Evolutionary conservation across 768 basidiomycete species (phyloP), one percentile per base, ranked within the genome.

Genomic region (Pleurotus platypus): DNA sequence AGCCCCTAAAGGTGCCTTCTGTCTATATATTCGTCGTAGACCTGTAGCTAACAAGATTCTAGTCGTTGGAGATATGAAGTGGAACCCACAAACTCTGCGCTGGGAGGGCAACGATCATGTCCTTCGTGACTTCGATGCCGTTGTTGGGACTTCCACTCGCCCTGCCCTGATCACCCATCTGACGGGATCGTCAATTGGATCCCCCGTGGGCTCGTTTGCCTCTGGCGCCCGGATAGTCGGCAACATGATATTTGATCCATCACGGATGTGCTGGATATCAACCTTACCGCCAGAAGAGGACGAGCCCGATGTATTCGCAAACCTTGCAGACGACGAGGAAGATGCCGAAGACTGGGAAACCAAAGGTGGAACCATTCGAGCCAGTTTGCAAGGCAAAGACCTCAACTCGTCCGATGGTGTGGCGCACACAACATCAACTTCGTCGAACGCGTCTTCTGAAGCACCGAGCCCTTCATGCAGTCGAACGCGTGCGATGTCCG

Each of bases 51-150:
- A 4, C 35, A 27, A 12, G 55, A 55, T 49, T 60, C n/a, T 65
- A 96, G 96, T 93, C 46, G 83, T 96, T 57, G 94, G 94, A 18
- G 92, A 95, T 55, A 99, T 99, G 96, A 90, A 85, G 65, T 99
- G 94, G 92, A 98, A 99, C 71, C 95, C 96, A 40, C 75, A 73
- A 15, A 86, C 85, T 2, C 82, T 90, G 13, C 88, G 92, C 37
- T 99, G 96, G 96, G 96, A 99, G 77, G 96, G 96, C 53, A 98
- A 99, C 70, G 96, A 99, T 61, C 86, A 90, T 58, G 84, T 85
- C 13, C 79, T 98, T 27, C 87, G 90, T 57, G 94, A 94, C 56
- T 99, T 98, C 68, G 96, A 98, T 43, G 84, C 83, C 15, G 87
- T 82, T 13, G 81, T 90, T 47, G 85, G 86, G 47, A 87, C 89